Evolutionary conservation across 495 filamentous ascomycete genomes (phyloP), one percentile per base, ranked within the genome.

Genomic region (Clohesyomyces aquaticus): DNA sequence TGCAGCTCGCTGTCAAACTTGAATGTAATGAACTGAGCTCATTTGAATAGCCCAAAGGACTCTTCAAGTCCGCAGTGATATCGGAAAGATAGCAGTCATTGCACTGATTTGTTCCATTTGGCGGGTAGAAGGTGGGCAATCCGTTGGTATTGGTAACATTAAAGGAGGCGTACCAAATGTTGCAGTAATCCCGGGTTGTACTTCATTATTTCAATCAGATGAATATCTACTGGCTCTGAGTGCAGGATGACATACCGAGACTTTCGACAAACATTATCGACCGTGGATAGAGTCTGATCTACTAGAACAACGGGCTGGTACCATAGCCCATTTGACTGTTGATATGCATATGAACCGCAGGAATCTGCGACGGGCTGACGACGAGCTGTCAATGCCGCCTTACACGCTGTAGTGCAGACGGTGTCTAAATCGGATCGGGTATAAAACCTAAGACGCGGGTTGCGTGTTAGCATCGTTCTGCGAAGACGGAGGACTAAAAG

Each of bases 171-270:
- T 52, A 52, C 48, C 48, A 52, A 23, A 52, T 52, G 26, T 52
- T 52, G n/a, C 48, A 52, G n/a, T 52, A 52, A 23, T 52, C 48
- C 19, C 48, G 48, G n/a, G 48, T 25, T 52, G 48, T 52, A 11
- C 46, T 49, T 8, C 46, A 23, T n/a, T 11, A 9, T n/a, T 10
- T 9, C 21, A n/a, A 9, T 49, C 21, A 49, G 21, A 16, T 8
- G 21, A 8, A 9, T 16, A 9, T 19, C 12, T 23, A 9, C 8
- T 9, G 9, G 9, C 18, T 49, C 18, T 19, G n/a, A n/a, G n/a
- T n/a, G 9, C 10, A 23, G 10, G 9, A 49, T 23, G 21, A 19
- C 46, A 10, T 49, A 49, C 48, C 48, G 48, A 52, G 48, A 52
- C 23, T 52, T 52, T n/a, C 48, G 21, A 23, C 48, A 52, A n/a